phyloP scores from a whole-genome alignment of 495 filamentous ascomycete genomes.

The Daldinia bambusicola region DNA sequence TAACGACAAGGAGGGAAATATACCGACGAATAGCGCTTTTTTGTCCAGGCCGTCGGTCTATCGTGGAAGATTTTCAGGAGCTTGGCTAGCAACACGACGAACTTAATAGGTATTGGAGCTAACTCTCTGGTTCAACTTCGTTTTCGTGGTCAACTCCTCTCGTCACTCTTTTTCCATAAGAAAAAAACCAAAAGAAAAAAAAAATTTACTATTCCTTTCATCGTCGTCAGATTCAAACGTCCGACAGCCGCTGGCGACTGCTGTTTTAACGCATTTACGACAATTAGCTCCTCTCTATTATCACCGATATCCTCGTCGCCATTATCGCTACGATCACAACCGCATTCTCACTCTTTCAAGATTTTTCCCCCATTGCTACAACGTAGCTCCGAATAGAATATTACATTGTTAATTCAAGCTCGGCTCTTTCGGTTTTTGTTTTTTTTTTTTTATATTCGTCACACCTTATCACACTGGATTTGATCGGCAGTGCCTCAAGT shows the following conservation, averaged over 20 bases:
- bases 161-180: slow-evolving; percentile 20
- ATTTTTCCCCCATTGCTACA: slow-evolving; percentile 5
- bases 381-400: slow-evolving; percentile 23
- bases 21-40: slow-evolving; percentile 14
- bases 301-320: neutral
- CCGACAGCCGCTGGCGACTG: slow-evolving; percentile 40
- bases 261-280: slow-evolving; percentile 18
- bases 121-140: slow-evolving; percentile 25
- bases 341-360: neutral
- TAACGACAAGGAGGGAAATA: slow-evolving; percentile 3
- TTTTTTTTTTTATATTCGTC: slow-evolving; percentile 17
- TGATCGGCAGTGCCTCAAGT: slow-evolving; percentile 33
- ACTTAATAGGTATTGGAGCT: slow-evolving; percentile 17
- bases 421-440: neutral
- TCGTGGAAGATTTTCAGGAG: slow-evolving; percentile 29
- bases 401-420: slow-evolving; percentile 11
- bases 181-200: no score
- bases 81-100: slow-evolving; percentile 20
- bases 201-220: slow-evolving; percentile 17
- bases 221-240: slow-evolving; percentile 14
- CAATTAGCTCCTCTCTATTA: neutral
- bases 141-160: slow-evolving; percentile 19
- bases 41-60: slow-evolving; percentile 8
- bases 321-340: neutral
- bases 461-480: slow-evolving; percentile 22